Evolutionary conservation across 1,139 yeast genomes (phyloP).

Genomic region (Magnusiomyces sp.): DNA sequence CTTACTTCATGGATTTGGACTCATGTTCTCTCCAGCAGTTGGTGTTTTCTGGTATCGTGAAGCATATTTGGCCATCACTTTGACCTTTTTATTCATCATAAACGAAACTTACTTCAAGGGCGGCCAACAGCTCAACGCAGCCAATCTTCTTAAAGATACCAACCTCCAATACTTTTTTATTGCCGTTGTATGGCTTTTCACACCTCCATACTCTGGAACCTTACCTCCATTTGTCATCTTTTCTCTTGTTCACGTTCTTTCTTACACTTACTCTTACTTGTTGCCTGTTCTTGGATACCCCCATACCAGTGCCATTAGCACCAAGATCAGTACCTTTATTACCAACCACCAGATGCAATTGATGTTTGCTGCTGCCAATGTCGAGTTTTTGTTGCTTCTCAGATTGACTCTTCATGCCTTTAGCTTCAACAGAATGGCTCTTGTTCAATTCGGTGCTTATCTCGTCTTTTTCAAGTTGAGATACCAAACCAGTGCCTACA

Average conservation of each 20-base stretch:
- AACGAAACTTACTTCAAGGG: conserved; percentile 41
- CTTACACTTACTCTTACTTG: conserved; percentile 55
- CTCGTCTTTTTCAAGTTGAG: conserved; percentile 65
- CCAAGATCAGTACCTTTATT: conserved; percentile 46
- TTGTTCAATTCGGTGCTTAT: conserved; percentile 52
- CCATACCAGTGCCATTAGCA: conserved; percentile 35
- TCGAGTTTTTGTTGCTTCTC: conserved; percentile 53
- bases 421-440: conserved; percentile 55
- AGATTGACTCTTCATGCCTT: conserved; percentile 42
- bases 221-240: conserved; percentile 59
- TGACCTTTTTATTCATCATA: conserved; percentile 70
- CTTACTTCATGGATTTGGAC: conserved; percentile 38
- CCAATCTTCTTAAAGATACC: conserved; percentile 46
- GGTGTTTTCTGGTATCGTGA: conserved; percentile 49
- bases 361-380: conserved; percentile 59
- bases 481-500: conserved; percentile 67
- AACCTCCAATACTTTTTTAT: conserved; percentile 57
- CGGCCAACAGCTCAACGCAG: conserved; percentile 8
- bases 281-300: conserved; percentile 56
- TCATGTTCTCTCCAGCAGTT: conserved; percentile 20
- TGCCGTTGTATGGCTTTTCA: conserved; percentile 49
- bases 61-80: conserved; percentile 56
- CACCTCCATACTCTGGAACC: conserved; percentile 46
- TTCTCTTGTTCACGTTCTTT: conserved; percentile 64
- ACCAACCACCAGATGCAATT: conserved; percentile 59